These are phyloP conservation scores for Tulasnella sp. DNA, from an alignment of 768 basidiomycete species.

Conservation along the genomic window DNA sequence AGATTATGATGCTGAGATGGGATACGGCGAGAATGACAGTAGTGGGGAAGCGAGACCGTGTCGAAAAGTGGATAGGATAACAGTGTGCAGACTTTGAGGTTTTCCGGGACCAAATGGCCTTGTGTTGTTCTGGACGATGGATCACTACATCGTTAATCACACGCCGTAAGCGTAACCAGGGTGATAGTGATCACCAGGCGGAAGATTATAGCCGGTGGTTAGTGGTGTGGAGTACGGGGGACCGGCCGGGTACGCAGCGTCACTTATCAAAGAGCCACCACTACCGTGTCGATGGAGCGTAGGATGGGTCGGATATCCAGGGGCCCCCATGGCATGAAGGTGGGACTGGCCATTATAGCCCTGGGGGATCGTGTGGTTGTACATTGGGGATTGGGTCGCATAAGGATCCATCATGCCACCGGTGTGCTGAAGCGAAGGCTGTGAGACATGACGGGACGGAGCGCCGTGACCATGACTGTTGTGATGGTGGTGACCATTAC, in stretches of 20 bases:
- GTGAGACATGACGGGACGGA: slow-evolving; percentile 1
- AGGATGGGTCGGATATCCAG: not conserved
- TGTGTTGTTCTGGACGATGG: too few relatives aligned
- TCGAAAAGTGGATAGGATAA: too few relatives aligned
- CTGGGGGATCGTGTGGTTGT: slow-evolving; percentile 6
- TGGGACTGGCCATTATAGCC: not conserved
- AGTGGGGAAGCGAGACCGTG: too few relatives aligned
- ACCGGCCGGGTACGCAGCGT: not conserved
- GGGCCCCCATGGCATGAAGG: not conserved
- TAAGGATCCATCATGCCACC: slow-evolving; percentile 13
- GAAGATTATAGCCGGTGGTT: too few relatives aligned
- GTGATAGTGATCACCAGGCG: too few relatives aligned
- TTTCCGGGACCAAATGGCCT: too few relatives aligned
- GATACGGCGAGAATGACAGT: too few relatives aligned
- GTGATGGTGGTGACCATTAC: not conserved
- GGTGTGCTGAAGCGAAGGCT: slow-evolving; percentile 13
- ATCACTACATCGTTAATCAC: too few relatives aligned
- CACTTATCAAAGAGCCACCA: not conserved
- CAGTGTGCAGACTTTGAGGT: too few relatives aligned
- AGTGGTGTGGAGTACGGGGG: too few relatives aligned
- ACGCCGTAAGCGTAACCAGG: too few relatives aligned
- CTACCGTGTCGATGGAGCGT: not conserved
- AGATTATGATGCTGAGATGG: too few relatives aligned
- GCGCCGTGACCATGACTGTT: not conserved
- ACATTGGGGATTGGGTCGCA: not conserved